A percentile compares a stretch with the other conserved stretches of the same genome.
These are phyloP conservation scores for Aspergillus puulaauensis DNA, from an alignment of 2,329 filamentous ascomycete genomes.

Conservation along the genomic window DNA sequence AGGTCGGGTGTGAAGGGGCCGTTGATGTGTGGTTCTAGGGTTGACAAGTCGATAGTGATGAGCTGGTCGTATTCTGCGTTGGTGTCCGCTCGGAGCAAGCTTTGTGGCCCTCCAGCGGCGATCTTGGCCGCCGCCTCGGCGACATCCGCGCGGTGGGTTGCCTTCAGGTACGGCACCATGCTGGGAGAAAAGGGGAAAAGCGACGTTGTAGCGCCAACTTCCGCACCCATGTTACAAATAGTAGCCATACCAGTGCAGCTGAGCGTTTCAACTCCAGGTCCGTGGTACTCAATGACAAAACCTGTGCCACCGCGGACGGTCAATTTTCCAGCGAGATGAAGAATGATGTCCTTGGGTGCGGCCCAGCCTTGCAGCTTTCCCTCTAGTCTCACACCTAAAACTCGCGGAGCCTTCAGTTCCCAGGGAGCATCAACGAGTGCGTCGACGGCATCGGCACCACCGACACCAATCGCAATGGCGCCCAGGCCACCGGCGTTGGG, in stretches of 20 bases:
- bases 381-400: slow-evolving; percentile 80
- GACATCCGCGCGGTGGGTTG: slow-evolving; percentile 75
- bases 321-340: slow-evolving; percentile 82
- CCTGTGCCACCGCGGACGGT: slow-evolving; percentile 94
- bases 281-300: slow-evolving; percentile 91
- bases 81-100: slow-evolving; percentile 73
- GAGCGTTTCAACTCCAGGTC: slow-evolving; percentile 82
- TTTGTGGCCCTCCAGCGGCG: slow-evolving; percentile 58
- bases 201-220: slow-evolving; percentile 93
- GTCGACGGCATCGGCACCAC: slow-evolving; percentile 95
- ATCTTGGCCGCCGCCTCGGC: slow-evolving; percentile 65
- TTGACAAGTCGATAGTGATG: slow-evolving; percentile 85
- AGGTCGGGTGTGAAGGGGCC: slow-evolving; percentile 95
- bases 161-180: slow-evolving; percentile 80
- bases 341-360: slow-evolving; percentile 91
- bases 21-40: slow-evolving; percentile 93
- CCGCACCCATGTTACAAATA: slow-evolving; percentile 81
- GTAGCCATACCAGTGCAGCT: slow-evolving; percentile 94
- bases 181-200: slow-evolving; percentile 88
- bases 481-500: slow-evolving; percentile 95
- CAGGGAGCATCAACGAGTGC: slow-evolving; percentile 93
- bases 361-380: slow-evolving; percentile 88
- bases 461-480: slow-evolving; percentile 93
- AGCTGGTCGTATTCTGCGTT: slow-evolving; percentile 86
- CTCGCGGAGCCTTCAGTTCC: slow-evolving; percentile 93